Percentiles rank a stretch among this genome's conserved stretches.
Evolutionary conservation across 1,139 yeast genomes (phyloP).

Genomic region (Taiozyma onychis): DNA sequence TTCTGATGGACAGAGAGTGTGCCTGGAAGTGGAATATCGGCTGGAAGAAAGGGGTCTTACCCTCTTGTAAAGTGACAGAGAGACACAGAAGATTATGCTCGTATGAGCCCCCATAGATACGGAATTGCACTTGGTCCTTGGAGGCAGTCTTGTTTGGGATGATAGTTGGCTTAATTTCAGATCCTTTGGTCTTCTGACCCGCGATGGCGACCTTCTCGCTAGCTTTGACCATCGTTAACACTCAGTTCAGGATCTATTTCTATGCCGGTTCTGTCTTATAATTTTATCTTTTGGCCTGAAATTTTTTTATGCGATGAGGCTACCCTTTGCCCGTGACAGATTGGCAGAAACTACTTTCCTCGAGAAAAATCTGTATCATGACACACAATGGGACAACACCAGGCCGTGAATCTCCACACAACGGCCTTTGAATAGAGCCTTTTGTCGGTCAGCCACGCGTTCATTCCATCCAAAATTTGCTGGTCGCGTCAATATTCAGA

Average conservation of each 20-base stretch:
- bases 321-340: background rate
- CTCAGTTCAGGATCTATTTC: background rate
- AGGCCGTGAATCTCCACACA: background rate
- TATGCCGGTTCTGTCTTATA: background rate
- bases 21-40: constrained; percentile 97
- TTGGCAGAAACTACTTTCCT: background rate
- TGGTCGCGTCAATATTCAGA: background rate
- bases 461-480: background rate
- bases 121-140: constrained; percentile 35
- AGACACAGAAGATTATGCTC: constrained; percentile 89
- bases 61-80: constrained; percentile 50
- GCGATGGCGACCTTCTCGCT: background rate
- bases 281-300: background rate
- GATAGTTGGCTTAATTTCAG: constrained; percentile 20
- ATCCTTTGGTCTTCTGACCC: background rate
- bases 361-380: background rate
- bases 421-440: background rate
- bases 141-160: constrained; percentile 11
- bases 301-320: background rate
- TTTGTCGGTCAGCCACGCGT: background rate
- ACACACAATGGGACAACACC: background rate
- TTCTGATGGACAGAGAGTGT: constrained; percentile 80
- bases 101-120: constrained; percentile 90
- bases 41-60: constrained; percentile 60
- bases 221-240: background rate